These are phyloP conservation scores for Annulohypoxylon nitens DNA, from an alignment of 495 filamentous ascomycete genomes.

Conservation along the genomic window DNA sequence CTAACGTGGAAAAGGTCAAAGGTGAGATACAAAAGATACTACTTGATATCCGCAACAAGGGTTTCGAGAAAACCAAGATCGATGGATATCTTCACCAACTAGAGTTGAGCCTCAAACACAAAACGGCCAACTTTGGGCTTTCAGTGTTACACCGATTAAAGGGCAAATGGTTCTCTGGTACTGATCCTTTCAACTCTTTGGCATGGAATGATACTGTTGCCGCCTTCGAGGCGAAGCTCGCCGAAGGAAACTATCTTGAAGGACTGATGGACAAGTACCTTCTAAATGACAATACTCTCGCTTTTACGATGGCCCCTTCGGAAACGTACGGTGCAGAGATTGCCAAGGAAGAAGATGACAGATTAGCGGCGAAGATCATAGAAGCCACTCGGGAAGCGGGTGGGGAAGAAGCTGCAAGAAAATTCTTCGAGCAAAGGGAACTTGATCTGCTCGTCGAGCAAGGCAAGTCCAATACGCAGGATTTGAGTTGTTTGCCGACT, in stretches of 20 bases:
- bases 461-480: conserved; percentile 81
- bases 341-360: conserved; percentile 79
- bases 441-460: conserved; percentile 85
- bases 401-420: conserved; percentile 75
- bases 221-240: conserved; percentile 80
- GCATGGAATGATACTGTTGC: conserved; percentile 89
- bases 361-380: conserved; percentile 76
- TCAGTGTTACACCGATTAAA: conserved; percentile 87
- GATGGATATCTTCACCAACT: conserved; percentile 94
- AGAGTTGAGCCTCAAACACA: conserved; percentile 90
- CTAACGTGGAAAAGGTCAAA: conserved; percentile 81
- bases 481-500: conserved; percentile 88
- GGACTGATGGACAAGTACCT: conserved; percentile 89
- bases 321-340: conserved; percentile 77
- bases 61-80: conserved; percentile 90
- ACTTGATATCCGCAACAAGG: conserved; percentile 71
- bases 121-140: conserved; percentile 94
- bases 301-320: conserved; percentile 94
- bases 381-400: conserved; percentile 76
- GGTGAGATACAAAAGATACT: conserved; percentile 77
- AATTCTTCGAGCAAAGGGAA: conserved; percentile 78
- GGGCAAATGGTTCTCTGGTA: conserved; percentile 93
- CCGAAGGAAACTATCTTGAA: conserved; percentile 83
- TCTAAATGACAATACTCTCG: conserved; percentile 84
- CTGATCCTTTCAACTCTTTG: conserved; percentile 89